These are phyloP conservation scores for Prunus kanzakura DNA, from an alignment of 306 rosid genomes.

Conservation along the genomic window DNA sequence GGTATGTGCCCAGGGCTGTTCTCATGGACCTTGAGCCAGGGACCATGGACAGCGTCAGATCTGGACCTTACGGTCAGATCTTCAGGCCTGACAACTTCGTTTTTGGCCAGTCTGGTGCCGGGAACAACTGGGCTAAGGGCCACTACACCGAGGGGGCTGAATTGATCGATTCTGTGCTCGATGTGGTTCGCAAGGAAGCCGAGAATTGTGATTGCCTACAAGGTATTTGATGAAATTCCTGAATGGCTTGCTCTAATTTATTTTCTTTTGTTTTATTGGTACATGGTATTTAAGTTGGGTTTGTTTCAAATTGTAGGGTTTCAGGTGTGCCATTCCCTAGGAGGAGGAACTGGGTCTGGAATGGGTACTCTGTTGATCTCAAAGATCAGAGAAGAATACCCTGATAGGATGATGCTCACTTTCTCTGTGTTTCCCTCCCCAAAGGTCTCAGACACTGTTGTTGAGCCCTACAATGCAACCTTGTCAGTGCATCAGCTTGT, in stretches of 20 bases:
- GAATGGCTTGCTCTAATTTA: not conserved
- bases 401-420: slow-evolving; percentile 72
- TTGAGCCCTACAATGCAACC: slow-evolving; percentile 79
- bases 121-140: slow-evolving; percentile 78
- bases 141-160: slow-evolving; percentile 79
- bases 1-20: slow-evolving; percentile 66
- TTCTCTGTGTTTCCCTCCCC: slow-evolving; percentile 61
- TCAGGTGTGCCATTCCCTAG: slow-evolving; percentile 73
- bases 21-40: slow-evolving; percentile 88
- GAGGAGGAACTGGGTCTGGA: slow-evolving; percentile 84
- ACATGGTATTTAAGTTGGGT: not conserved
- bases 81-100: slow-evolving; percentile 72
- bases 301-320: slow-evolving; percentile 42
- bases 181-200: slow-evolving; percentile 72
- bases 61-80: slow-evolving; percentile 69
- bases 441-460: slow-evolving; percentile 61
- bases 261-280: not conserved
- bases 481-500: slow-evolving; percentile 77
- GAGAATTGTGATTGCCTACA: slow-evolving; percentile 80
- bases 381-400: slow-evolving; percentile 66
- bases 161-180: slow-evolving; percentile 68
- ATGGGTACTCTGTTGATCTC: slow-evolving; percentile 82
- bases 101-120: slow-evolving; percentile 78
- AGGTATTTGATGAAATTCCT: slow-evolving; percentile 33
- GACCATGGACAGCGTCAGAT: slow-evolving; percentile 74